Evolutionary conservation across 495 filamentous ascomycete species (phyloP), one percentile per base, ranked within the genome.

Genomic region (Margaritispora aquatica): DNA sequence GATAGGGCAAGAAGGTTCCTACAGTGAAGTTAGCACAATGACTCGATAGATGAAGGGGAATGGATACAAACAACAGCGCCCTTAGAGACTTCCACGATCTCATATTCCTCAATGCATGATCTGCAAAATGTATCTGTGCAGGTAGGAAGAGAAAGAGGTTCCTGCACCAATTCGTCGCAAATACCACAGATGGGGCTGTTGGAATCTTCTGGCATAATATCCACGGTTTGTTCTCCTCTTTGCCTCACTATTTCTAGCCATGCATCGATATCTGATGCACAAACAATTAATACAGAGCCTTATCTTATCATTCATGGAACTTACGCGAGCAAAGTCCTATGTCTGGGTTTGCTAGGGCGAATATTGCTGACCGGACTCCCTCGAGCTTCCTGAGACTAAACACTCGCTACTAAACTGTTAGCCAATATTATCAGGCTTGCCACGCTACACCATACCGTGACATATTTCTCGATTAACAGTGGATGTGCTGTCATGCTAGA

Each of bases 51-150:
- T n/a, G n/a, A n/a, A n/a, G n/a, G n/a, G n/a, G n/a, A n/a, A n/a
- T n/a, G n/a, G n/a, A n/a, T n/a, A 46, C 15, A 41, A 54, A 53
- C 64, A 13, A 36, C 48, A 21, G 27, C 22, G 7, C 47, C 36
- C 1, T 27, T 26, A 22, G 9, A 36, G 2, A 17, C 19, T 31
- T 17, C 23, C 34, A 15, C 24, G 22, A 27, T 21, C 0, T 51
- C n/a, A 29, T 36, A 2, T n/a, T 50, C 51, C 10, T 21, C 24
- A 9, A 68, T 26, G 46, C 68, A 73, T 8, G 10, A 13, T 10
- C 21, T 29, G 55, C 70, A 73, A 17, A 67, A 69, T 7, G 52
- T 51, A 58, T 73, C 69, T 1, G 55, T 60, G 52, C 71, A 73
- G 38, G 4, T 10, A 15, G 7, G 15, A n/a, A 44, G 38, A 17